Evolutionary conservation across 306 rosid genomes (phyloP).

Genomic region (Acacia crassicarpa): DNA sequence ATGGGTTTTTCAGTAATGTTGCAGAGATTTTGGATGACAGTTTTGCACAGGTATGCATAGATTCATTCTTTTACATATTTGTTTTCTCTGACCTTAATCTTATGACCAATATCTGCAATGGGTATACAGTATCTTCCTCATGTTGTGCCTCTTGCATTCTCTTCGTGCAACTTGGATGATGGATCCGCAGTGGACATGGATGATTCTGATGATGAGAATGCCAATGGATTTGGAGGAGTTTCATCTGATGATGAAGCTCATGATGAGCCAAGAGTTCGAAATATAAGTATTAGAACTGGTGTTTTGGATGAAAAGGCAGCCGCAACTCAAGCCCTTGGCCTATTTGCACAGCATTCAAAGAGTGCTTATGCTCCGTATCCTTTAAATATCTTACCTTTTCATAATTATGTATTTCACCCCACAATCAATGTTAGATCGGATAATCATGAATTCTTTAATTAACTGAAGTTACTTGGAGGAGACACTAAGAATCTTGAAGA

Average conservation of each 20-base stretch:
- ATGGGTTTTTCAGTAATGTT: slow-evolving; percentile 95
- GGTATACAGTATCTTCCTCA: slow-evolving; percentile 91
- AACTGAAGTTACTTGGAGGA: slow-evolving; percentile 88
- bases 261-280: slow-evolving; percentile 96
- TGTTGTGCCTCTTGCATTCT: slow-evolving; percentile 87
- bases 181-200: slow-evolving; percentile 94
- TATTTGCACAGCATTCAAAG: slow-evolving; percentile 90
- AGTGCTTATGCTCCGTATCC: slow-evolving; percentile 91
- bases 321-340: slow-evolving; percentile 98
- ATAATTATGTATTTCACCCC: not conserved
- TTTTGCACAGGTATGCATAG: slow-evolving; percentile 70
- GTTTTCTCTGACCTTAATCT: slow-evolving; percentile 34
- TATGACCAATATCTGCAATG: slow-evolving; percentile 27
- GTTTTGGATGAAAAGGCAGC: slow-evolving; percentile 99
- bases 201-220: slow-evolving; percentile 78
- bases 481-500: slow-evolving; percentile 75
- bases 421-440: slow-evolving; percentile 11
- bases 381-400: slow-evolving; percentile 16
- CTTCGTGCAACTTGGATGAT: slow-evolving; percentile 98
- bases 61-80: slow-evolving; percentile 25
- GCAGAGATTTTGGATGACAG: slow-evolving; percentile 89
- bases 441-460: slow-evolving; percentile 47
- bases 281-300: slow-evolving; percentile 93
- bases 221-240: slow-evolving; percentile 94
- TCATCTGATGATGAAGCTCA: slow-evolving; percentile 97